Evolutionary conservation across 345 rosid genomes (phyloP).

Genomic region (Camelina neglecta): DNA sequence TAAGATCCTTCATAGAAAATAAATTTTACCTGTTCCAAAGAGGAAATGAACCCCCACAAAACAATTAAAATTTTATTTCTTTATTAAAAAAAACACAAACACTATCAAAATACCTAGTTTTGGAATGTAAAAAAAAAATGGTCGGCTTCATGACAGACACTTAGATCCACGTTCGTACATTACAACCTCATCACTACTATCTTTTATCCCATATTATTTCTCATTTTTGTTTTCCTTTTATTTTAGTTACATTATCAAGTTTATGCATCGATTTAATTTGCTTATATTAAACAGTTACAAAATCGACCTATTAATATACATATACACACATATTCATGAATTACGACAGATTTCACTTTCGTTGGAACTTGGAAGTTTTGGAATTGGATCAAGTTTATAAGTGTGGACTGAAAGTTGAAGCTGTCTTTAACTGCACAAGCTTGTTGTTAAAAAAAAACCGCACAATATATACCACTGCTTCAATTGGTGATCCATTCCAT

Average conservation of each 20-base stretch:
- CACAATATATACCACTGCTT: background rate
- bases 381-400: background rate
- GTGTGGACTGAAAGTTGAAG: background rate
- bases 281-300: background rate
- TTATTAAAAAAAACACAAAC: background rate
- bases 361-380: background rate
- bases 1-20: background rate
- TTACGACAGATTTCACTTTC: background rate
- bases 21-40: background rate
- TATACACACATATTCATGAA: background rate
- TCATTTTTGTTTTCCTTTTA: background rate
- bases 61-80: background rate
- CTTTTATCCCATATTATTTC: background rate
- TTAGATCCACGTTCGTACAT: constrained; percentile 24
- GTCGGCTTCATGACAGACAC: constrained; percentile 25
- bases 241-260: background rate
- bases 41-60: background rate
- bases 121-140: background rate
- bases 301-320: background rate
- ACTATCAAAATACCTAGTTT: background rate
- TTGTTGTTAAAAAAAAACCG: background rate
- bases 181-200: constrained; percentile 24
- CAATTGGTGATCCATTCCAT: background rate
- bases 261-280: background rate
- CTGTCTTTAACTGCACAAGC: background rate